Evolutionary conservation across 2,329 filamentous ascomycete species (phyloP), one percentile per base, ranked within the genome.

Genomic region (Aspergillus novoparasiticus): DNA sequence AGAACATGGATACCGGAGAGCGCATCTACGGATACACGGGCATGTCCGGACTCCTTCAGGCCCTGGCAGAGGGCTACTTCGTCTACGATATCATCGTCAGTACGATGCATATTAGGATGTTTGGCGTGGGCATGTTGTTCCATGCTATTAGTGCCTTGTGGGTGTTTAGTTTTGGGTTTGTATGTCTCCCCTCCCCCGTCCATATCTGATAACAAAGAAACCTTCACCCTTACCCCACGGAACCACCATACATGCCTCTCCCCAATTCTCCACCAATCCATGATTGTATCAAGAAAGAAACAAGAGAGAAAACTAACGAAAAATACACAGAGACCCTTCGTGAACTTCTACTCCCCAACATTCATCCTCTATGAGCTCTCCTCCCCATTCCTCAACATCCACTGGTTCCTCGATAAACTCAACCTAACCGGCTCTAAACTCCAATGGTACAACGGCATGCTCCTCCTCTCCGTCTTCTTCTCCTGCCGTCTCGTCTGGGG

Each of bases 331-430:
- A 82, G 87, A 66, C 87, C 87, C 2, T 89, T 89, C 71, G 78
- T 88, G 64, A 88, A 89, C 75, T 89, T 83, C 80, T 90, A 89
- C 75, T 85, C 82, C 21, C 85, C 87, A 0, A 84, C 83, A 6
- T 90, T 90, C 78, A 87, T 90, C 70, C 86, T 90, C 68, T 90
- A 89, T 78, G 87, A 90, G 72, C 85, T 90, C 67, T 88, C 86
- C 46, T 85, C 83, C 65, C 87, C 87, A 10, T 89, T 89, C 75
- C 81, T 89, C 66, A 90, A 90, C 75, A 85, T 89, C 73, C 87
- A 90, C 79, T 90, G 87, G 87, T 89, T 90, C 80, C 86, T 86
- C 72, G 87, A 90, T 73, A 90, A 90, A 77, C 80, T 89, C 73
- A 83, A 85, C 73, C 84, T 89, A 78, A 90, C 87, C 5, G 87